Conservation (phyloP, 768 basidiomycete genomes). For the Amanita polypyramis region DNA sequence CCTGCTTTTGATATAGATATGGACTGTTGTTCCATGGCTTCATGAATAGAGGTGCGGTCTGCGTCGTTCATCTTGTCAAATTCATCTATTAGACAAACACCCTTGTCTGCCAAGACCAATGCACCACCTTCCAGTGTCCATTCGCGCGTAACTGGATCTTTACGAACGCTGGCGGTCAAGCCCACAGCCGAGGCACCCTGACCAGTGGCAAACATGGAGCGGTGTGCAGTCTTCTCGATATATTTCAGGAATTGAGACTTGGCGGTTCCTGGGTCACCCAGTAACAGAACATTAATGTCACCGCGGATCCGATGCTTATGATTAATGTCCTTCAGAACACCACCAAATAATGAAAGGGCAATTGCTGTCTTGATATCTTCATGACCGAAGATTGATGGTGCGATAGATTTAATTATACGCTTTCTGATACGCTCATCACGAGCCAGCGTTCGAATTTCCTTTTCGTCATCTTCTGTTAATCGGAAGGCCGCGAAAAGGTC, state of each 20-base stretch:
- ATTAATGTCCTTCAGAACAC: slow-evolving; percentile 92
- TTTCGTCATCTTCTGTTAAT: slow-evolving; percentile 94
- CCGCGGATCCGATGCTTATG: slow-evolving; percentile 94
- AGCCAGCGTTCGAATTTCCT: slow-evolving; percentile 77
- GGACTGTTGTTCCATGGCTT: slow-evolving; percentile 99
- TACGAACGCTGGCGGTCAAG: slow-evolving; percentile 97
- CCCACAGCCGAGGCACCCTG: slow-evolving; percentile 98
- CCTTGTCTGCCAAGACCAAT: slow-evolving; percentile 96
- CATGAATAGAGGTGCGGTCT: slow-evolving; percentile 96
- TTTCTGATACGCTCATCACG: slow-evolving; percentile 93
- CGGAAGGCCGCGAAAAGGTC: slow-evolving; percentile 98
- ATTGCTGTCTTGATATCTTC: slow-evolving; percentile 98
- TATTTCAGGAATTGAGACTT: slow-evolving; percentile 99
- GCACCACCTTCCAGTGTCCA: slow-evolving; percentile 99
- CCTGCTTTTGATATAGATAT: slow-evolving; percentile 99
- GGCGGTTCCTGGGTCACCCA: slow-evolving; percentile 97
- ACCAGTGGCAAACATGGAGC: slow-evolving; percentile 96
- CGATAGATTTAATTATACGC: slow-evolving; percentile 96
- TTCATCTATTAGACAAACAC: slow-evolving; percentile 95
- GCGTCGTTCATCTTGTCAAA: slow-evolving; percentile 99
- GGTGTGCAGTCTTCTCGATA: slow-evolving; percentile 95
- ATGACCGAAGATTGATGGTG: slow-evolving; percentile 98
- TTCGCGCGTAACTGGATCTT: slow-evolving; percentile 93
- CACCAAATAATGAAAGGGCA: slow-evolving; percentile 90
- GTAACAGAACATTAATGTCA: slow-evolving; percentile 92